Conservation (phyloP, 768 basidiomycete genomes). For the Trametopsis cervina region DNA sequence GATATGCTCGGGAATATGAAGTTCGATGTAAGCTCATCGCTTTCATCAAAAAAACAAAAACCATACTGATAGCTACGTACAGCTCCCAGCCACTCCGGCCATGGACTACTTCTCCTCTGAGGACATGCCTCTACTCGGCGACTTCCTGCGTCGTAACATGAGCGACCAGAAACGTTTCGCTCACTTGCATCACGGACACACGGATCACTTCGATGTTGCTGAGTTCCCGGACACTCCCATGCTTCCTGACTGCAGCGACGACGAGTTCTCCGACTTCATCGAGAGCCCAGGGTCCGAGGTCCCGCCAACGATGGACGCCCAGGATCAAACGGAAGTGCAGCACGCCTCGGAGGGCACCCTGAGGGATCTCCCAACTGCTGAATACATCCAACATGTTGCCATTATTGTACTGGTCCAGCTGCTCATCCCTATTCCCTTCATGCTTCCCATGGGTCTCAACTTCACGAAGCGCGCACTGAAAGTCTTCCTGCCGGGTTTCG, state of each 20-base stretch:
- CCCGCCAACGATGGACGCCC: neutral
- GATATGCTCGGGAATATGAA: no score
- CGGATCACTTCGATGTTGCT: slow-evolving; percentile 3
- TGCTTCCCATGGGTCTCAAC: slow-evolving; percentile 8
- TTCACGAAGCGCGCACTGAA: slow-evolving; percentile 9
- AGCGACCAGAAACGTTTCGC: neutral
- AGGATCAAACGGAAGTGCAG: neutral
- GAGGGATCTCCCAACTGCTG: neutral
- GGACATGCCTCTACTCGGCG: slow-evolving; percentile 5
- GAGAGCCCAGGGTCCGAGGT: slow-evolving; percentile 6
- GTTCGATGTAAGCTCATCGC: no score
- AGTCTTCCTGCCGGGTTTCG: slow-evolving; percentile 5
- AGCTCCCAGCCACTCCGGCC: neutral
- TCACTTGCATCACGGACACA: neutral
- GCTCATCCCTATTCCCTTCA: slow-evolving; percentile 10
- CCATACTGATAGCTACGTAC: neutral
- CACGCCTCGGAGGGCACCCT: neutral
- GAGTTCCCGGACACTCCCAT: slow-evolving; percentile 8
- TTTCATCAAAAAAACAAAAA: no score
- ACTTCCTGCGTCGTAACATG: neutral
- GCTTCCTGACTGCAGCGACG: slow-evolving; percentile 2
- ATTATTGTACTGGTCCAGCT: slow-evolving; percentile 9
- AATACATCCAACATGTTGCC: slow-evolving; percentile 6
- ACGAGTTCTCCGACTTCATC: slow-evolving; percentile 8
- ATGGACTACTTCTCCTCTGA: slow-evolving; percentile 7